Evolutionary conservation across 1,139 yeast species (phyloP).

Genomic region (Pichia cactophila): DNA sequence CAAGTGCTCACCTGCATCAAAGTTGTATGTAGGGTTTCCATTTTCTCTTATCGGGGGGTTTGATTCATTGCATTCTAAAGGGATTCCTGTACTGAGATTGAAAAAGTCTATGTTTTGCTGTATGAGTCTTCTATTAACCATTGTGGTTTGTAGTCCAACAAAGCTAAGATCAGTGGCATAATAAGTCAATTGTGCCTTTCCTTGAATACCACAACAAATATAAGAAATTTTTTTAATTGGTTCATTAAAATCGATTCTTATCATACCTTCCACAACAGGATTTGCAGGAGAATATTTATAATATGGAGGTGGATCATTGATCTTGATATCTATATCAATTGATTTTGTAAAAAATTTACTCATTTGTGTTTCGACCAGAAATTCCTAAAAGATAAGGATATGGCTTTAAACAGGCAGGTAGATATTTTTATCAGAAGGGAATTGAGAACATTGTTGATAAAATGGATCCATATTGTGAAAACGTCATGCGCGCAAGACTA

Average conservation of each 20-base stretch:
- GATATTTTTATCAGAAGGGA: too few relatives aligned
- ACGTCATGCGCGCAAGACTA: too few relatives aligned
- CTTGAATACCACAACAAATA: slow-evolving; percentile 8
- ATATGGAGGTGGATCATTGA: slow-evolving; percentile 4
- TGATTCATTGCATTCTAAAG: neutral
- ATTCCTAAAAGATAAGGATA: too few relatives aligned
- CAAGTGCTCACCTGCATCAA: slow-evolving; percentile 7
- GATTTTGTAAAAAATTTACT: slow-evolving; percentile 7
- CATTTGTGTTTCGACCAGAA: slow-evolving; percentile 1
- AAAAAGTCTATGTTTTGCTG: slow-evolving; percentile 3
- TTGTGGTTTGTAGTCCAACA: neutral
- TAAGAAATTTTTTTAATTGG: slow-evolving; percentile 2
- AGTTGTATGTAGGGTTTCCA: neutral
- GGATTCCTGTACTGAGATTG: slow-evolving; percentile 1
- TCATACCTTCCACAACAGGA: slow-evolving; percentile 1
- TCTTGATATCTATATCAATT: neutral
- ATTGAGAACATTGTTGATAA: too few relatives aligned
- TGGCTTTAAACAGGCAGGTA: too few relatives aligned
- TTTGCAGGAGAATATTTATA: slow-evolving; percentile 8
- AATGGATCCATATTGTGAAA: too few relatives aligned
- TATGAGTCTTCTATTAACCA: neutral
- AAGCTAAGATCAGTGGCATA: slow-evolving; percentile 1
- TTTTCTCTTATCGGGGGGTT: neutral
- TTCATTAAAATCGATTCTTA: slow-evolving; percentile 5
- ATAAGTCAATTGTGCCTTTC: slow-evolving; percentile 3